phyloP scores from a whole-genome alignment of 148 eudicot species.

The Diospyros kaki region DNA sequence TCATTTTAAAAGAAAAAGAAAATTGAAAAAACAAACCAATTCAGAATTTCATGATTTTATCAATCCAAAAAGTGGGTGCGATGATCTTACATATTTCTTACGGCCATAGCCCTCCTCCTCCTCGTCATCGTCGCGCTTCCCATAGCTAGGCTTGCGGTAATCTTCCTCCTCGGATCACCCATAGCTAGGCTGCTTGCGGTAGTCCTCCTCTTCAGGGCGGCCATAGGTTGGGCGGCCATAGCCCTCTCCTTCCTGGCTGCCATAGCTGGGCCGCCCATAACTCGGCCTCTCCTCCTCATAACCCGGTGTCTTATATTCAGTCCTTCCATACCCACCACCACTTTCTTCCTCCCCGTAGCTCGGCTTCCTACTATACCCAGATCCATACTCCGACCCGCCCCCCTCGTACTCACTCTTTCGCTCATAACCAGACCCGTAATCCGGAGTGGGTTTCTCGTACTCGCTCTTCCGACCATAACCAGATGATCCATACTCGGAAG shows the following conservation, averaged over 20 bases:
- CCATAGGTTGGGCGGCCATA: slow-evolving; percentile 29
- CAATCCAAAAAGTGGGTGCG: neutral
- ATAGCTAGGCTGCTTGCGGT: slow-evolving; percentile 42
- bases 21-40: neutral
- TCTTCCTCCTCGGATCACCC: slow-evolving; percentile 45
- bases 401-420: slow-evolving; percentile 21
- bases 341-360: slow-evolving; percentile 14
- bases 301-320: slow-evolving; percentile 11
- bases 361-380: slow-evolving; percentile 25
- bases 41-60: neutral
- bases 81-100: slow-evolving; percentile 64
- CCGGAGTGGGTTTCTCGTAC: slow-evolving; percentile 22
- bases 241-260: slow-evolving; percentile 31
- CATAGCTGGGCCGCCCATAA: slow-evolving; percentile 29
- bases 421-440: slow-evolving; percentile 35
- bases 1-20: neutral
- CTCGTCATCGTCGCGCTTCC: slow-evolving; percentile 32
- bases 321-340: slow-evolving; percentile 21
- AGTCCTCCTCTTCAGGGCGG: no score
- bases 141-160: slow-evolving; percentile 42
- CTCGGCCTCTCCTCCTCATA: slow-evolving; percentile 29
- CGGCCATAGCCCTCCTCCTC: slow-evolving; percentile 57
- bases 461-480: slow-evolving; percentile 31
- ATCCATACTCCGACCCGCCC: slow-evolving; percentile 20
- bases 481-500: slow-evolving; percentile 19